Percentiles rank a stretch among this genome's conserved stretches.
Evolutionary conservation across 225 moss, liverwort and hornwort genomes (phyloP).

Genomic region (Takakia lepidozioides): DNA sequence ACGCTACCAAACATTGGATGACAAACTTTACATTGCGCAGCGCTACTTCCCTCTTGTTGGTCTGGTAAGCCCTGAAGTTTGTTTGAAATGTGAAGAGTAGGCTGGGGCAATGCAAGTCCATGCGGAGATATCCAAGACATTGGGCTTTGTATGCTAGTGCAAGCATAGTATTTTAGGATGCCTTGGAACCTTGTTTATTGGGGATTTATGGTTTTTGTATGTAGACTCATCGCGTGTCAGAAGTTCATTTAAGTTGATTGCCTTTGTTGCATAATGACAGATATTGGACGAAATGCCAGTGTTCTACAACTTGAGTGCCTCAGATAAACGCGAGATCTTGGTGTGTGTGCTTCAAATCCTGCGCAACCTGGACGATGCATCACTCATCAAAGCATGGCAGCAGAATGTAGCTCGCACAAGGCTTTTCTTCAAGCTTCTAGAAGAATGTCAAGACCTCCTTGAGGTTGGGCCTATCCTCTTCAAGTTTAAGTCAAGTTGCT

Average conservation of each 20-base stretch:
- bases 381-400: conserved; percentile 92
- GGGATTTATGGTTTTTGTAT: too few relatives aligned
- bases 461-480: too few relatives aligned
- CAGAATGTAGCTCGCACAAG: conserved; percentile 79
- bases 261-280: conserved; percentile 22
- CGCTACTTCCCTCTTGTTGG: conserved; percentile 92
- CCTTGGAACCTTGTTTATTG: too few relatives aligned
- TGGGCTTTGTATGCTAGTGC: too few relatives aligned
- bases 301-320: conserved; percentile 63
- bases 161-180: too few relatives aligned
- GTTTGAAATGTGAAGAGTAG: too few relatives aligned
- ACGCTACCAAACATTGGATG: conserved; percentile 90
- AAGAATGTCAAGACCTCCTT: conserved; percentile 82
- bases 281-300: conserved; percentile 97
- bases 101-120: too few relatives aligned
- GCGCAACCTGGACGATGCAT: conserved; percentile 74
- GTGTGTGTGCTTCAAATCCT: conserved; percentile 84
- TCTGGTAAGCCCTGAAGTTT: conserved; percentile 79
- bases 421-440: conserved; percentile 90
- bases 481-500: too few relatives aligned
- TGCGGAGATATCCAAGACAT: too few relatives aligned
- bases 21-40: conserved; percentile 90
- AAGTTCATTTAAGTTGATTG: background rate
- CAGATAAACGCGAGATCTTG: conserved; percentile 85
- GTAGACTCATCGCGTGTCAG: too few relatives aligned